These are phyloP conservation scores for Teunomyces atbi DNA, from an alignment of 805 yeast genomes.

Conservation along the genomic window DNA sequence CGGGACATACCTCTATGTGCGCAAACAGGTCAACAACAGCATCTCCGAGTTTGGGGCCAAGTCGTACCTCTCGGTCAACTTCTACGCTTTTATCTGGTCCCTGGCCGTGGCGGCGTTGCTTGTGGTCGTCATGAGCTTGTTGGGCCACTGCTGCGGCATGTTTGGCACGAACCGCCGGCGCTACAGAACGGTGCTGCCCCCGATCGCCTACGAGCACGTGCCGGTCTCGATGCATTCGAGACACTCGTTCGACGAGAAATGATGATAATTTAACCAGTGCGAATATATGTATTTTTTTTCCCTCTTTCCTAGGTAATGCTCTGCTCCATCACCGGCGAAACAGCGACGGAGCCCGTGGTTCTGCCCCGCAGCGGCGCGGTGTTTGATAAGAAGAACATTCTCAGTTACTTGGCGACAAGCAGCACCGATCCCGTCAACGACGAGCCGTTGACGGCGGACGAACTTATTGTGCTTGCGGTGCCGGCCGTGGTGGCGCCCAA, in stretches of 20 bases:
- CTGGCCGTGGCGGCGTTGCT: conserved; percentile 43
- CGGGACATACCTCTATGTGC: conserved; percentile 53
- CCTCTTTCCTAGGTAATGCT: conserved; percentile 16
- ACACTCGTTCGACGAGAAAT: not conserved
- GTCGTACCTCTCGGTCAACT: conserved; percentile 49
- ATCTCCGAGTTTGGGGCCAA: conserved; percentile 51
- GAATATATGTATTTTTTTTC: not conserved
- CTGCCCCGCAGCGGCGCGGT: conserved; percentile 69
- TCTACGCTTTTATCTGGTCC: conserved; percentile 65
- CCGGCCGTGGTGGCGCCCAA: conserved; percentile 29
- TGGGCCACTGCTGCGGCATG: conserved; percentile 44
- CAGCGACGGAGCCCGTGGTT: conserved; percentile 68
- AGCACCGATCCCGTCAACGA: conserved; percentile 76
- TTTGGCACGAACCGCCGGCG: conserved; percentile 31
- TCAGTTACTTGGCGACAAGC: conserved; percentile 58
- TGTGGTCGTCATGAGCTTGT: conserved; percentile 28
- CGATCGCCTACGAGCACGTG: conserved; percentile 4
- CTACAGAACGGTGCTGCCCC: conserved; percentile 18
- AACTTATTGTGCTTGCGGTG: conserved; percentile 45
- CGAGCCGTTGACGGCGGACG: conserved; percentile 56
- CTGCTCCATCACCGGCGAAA: conserved; percentile 62
- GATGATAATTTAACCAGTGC: not conserved
- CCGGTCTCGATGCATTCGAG: not conserved
- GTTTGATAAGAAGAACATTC: conserved; percentile 63
- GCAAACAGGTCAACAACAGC: conserved; percentile 50